Base-by-base conservation (phyloP, 2,329 filamentous ascomycete species). In the Myrmaecium sp. region DNA sequence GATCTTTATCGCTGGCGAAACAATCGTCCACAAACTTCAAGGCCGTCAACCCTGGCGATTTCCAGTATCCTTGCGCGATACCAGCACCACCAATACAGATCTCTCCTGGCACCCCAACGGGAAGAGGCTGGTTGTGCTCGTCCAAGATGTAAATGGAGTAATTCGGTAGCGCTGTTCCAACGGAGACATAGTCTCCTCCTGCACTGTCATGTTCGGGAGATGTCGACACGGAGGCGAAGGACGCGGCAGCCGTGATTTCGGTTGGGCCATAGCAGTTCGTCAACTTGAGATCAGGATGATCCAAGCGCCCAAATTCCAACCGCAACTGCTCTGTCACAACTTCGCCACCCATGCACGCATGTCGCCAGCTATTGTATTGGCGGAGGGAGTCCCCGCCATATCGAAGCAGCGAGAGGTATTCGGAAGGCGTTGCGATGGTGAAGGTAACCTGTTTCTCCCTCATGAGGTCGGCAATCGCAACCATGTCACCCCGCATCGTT, bases 41-140 rank as follows among this genome's bases (percentile, higher is more conserved):
- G 1, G 11, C 23, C 4, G 38, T 40, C 4, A 37, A 26, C 5
- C 43, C 39, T 0, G 34, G 25, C 1, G 37, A 29, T 26, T 43
- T 37, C 1, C 55, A 25, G 27, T 60, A 60, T 2, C 52, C 52
- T 14, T 29, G 10, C 1, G 43, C 39, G 3, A 57, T 43, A 5
- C 50, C 51, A 2, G 40, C 33, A 3, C 57, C 57, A 9, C 40
- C 52, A 16, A 64, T 43, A 15, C 25, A 43, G 4, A 64, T 43
- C 31, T 64, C 57, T 4, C 62, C 62, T 1, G 48, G 36, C 2
- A 49, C 31, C 0, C 60, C 59, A 5, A 44, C 25, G 1, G 60
- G 54, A 4, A 57, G 43, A 1, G 51, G 43, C 11, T 48, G 31
- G 22, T 44, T 34, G 2, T 55, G 17, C 4, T 46, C 32, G 32